These are phyloP conservation scores for Leishmania arabica DNA, from an alignment of 208 protist genomes.

Conservation along the genomic window DNA sequence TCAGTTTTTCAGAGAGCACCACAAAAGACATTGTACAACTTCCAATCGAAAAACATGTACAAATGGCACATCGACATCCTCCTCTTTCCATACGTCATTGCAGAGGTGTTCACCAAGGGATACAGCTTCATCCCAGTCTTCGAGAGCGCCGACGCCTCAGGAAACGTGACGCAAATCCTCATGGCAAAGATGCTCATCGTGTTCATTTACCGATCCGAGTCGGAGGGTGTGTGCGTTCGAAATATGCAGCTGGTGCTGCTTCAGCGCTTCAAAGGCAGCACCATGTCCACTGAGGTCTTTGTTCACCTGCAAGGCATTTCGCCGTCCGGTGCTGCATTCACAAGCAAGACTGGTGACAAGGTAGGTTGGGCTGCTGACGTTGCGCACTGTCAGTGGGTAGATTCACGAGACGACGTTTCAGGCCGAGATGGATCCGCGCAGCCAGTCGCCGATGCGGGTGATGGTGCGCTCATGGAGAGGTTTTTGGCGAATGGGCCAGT, in stretches of 20 bases:
- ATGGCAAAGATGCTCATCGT: conserved; percentile 60
- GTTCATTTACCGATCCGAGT: conserved; percentile 52
- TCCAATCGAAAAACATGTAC: conserved; percentile 47
- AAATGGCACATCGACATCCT: conserved; percentile 48
- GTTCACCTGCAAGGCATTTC: conserved; percentile 45
- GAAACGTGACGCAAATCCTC: conserved; percentile 49
- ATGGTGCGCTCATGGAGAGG: conserved; percentile 61
- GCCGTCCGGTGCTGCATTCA: conserved; percentile 43
- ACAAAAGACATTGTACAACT: conserved; percentile 47
- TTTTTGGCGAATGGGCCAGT: conserved; percentile 39
- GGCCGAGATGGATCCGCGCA: conserved; percentile 58
- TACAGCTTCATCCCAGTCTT: conserved; percentile 63
- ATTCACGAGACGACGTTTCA: conserved; percentile 66
- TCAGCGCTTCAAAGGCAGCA: conserved; percentile 38
- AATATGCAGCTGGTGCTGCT: conserved; percentile 58
- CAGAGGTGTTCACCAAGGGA: conserved; percentile 49
- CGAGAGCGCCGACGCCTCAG: conserved; percentile 47
- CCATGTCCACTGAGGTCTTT: conserved; percentile 55
- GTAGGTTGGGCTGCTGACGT: conserved; percentile 55
- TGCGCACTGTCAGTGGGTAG: conserved; percentile 59
- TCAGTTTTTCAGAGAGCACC: conserved; percentile 63
- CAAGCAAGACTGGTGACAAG: conserved; percentile 22
- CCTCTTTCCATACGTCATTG: conserved; percentile 43
- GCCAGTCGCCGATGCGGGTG: conserved; percentile 46
- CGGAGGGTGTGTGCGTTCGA: conserved; percentile 38